phyloP scores from a whole-genome alignment of 164 flowering plant species.

The Magnolia sinica region DNA sequence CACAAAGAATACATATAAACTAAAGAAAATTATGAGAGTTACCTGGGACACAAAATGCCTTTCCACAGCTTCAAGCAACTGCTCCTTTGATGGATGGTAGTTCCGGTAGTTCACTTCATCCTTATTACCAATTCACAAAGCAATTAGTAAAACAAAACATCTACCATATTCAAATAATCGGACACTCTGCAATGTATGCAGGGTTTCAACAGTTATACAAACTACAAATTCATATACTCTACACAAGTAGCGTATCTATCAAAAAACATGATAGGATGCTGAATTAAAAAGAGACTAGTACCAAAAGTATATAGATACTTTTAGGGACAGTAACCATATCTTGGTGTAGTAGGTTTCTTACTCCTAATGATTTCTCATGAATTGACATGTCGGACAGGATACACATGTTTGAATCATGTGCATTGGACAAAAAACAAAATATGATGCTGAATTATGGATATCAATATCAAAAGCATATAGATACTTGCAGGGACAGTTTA shows the following conservation, averaged over 20 bases:
- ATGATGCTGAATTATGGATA: background rate
- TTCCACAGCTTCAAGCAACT: slow-evolving; percentile 8
- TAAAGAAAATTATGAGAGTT: background rate
- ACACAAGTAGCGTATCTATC: background rate
- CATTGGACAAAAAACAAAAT: no score
- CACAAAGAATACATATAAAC: background rate
- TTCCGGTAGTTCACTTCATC: slow-evolving; percentile 2
- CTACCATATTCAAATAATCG: background rate
- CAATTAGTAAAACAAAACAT: background rate
- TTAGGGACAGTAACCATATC: background rate
- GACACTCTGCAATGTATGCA: background rate
- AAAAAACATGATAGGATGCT: background rate
- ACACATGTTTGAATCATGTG: background rate
- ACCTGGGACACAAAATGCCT: slow-evolving; percentile 7
- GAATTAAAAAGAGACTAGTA: background rate
- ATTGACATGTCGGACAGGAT: background rate
- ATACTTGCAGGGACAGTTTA: background rate
- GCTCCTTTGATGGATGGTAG: slow-evolving; percentile 8
- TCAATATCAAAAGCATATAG: background rate
- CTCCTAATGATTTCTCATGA: no score
- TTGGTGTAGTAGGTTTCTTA: background rate
- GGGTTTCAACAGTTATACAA: background rate
- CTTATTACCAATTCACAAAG: background rate
- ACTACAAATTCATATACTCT: background rate
- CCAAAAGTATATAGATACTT: background rate